Base-by-base conservation (phyloP, 441 rosid species). In the Erodium texanum region DNA sequence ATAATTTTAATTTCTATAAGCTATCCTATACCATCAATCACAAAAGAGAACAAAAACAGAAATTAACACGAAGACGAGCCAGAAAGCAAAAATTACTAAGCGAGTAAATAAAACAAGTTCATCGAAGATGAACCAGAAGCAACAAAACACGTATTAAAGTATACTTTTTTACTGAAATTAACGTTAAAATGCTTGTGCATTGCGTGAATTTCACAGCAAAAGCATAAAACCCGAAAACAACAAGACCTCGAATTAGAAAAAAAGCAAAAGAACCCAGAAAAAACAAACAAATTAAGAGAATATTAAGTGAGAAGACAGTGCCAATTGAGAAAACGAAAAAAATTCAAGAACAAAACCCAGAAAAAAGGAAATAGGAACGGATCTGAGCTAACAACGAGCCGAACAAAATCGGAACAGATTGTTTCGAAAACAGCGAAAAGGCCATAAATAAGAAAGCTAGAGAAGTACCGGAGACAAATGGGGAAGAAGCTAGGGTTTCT, bases 401-500 rank as follows among this genome's bases (percentile, higher is more conserved):
- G 7, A 9, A 1, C 36, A 3, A 22, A n/a, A 6, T 68, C 29
- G 36, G 45, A 8, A 9, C 1, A n/a, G 20, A 29, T 29, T 29
- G 34, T 29, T 29, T 7, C 34, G 34, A 29, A 7, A n/a, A n/a
- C n/a, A n/a, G n/a, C n/a, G n/a, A n/a, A 29, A 29, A 29, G 34
- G 34, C 34, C 34, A 29, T 29, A 29, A 29, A 29, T 29, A 29
- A 29, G 34, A 20, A 50, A 50, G 20, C 3, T n/a, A 15, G 56
- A 50, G 15, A 5, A 10, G 48, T 63, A 81, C 82, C 85, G 75
- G 80, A n/a, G 29, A 64, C 68, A 61, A 71, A 76, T 73, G 81
- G 71, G 75, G 72, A 70, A 64, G 69, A 74, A 76, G 52, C 74
- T 78, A 79, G 83, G 87, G 82, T 79, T 83, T 73, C 32, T 52